Evolutionary conservation across 2,329 filamentous ascomycete species (phyloP).

Genomic region (Ceratocystis variospora): DNA sequence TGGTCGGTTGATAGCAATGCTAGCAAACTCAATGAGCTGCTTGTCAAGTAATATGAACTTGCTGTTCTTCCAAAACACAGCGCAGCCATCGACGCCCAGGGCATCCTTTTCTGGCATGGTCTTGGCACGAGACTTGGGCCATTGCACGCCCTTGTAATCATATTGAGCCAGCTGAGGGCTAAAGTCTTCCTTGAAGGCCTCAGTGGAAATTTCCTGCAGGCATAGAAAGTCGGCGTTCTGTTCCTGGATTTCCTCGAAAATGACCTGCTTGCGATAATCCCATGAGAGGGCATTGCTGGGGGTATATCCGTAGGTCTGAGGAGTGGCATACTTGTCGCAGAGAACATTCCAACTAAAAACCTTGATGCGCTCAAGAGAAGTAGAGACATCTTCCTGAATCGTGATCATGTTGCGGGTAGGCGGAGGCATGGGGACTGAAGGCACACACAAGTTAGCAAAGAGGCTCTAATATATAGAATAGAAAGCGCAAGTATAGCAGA

Average conservation of each 20-base stretch:
- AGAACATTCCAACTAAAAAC: conserved; percentile 92
- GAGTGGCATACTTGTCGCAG: conserved; percentile 83
- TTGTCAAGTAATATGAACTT: conserved; percentile 93
- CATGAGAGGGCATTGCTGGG: conserved; percentile 68
- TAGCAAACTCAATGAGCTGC: conserved; percentile 81
- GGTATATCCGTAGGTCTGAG: conserved; percentile 77
- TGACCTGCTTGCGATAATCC: conserved; percentile 72
- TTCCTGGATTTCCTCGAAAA: conserved; percentile 66
- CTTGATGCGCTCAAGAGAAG: conserved; percentile 56
- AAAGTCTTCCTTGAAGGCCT: conserved; percentile 86
- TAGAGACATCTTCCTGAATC: conserved; percentile 53
- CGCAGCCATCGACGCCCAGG: conserved; percentile 84
- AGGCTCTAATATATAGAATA: background rate
- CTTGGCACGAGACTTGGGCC: conserved; percentile 75
- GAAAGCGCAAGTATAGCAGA: background rate
- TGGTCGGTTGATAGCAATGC: conserved; percentile 81
- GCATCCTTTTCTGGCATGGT: conserved; percentile 87
- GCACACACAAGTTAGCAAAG: background rate
- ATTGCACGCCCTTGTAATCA: conserved; percentile 90
- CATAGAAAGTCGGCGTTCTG: conserved; percentile 81
- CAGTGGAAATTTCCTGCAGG: conserved; percentile 83
- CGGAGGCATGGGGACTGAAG: conserved; percentile 61
- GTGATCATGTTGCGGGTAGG: conserved; percentile 62
- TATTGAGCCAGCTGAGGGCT: conserved; percentile 70
- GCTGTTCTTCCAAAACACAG: conserved; percentile 89